These are phyloP conservation scores for Tricholoma matsutake DNA, from an alignment of 768 basidiomycete species.

Conservation along the genomic window DNA sequence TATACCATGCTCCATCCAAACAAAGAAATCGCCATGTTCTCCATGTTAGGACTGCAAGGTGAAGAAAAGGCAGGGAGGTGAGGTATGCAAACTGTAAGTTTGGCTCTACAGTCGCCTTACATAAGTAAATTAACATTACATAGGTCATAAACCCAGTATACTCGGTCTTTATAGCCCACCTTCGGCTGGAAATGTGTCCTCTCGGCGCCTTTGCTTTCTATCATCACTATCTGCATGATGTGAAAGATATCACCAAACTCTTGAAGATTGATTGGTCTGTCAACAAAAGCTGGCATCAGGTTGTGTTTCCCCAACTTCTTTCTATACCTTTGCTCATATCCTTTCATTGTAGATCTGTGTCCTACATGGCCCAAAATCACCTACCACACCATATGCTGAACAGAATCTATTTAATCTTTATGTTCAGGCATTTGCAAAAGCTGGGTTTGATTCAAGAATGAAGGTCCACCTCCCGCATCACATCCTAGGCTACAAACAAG, in stretches of 20 bases:
- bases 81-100: slow-evolving; percentile 22
- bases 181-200: slow-evolving; percentile 21
- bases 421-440: no score
- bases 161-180: slow-evolving; percentile 25
- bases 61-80: slow-evolving; percentile 24
- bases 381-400: slow-evolving; percentile 18
- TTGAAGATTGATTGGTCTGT: slow-evolving; percentile 23
- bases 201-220: slow-evolving; percentile 28
- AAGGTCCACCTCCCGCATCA: slow-evolving; percentile 24
- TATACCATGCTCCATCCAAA: slow-evolving; percentile 23
- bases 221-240: slow-evolving; percentile 25
- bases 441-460: no score
- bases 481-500: slow-evolving; percentile 23
- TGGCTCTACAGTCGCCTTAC: not conserved
- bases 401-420: slow-evolving; percentile 23
- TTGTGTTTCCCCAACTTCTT: slow-evolving; percentile 7
- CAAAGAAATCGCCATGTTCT: slow-evolving; percentile 11
- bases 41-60: slow-evolving; percentile 20
- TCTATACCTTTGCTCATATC: not conserved
- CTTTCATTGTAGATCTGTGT: slow-evolving; percentile 13
- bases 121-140: not conserved
- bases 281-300: slow-evolving; percentile 27
- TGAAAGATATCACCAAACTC: slow-evolving; percentile 10
- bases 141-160: slow-evolving; percentile 29
- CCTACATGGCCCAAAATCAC: slow-evolving; percentile 15